Evolutionary conservation across 75 land plant genomes (phyloP).

Genomic region (Pinus tabuliformis): DNA sequence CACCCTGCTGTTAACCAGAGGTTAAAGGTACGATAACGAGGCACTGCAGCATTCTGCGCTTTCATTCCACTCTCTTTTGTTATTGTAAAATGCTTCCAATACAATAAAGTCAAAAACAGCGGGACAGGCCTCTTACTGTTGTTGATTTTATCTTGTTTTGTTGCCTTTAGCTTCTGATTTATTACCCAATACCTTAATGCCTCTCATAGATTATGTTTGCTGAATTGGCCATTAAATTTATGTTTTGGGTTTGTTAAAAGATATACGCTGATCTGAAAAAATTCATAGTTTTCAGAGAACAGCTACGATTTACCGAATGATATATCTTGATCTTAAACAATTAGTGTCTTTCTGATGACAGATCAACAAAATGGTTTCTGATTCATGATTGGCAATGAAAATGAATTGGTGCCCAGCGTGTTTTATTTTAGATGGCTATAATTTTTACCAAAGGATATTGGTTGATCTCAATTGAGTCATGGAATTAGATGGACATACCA

Average conservation of each 20-base stretch:
- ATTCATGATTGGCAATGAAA: neutral
- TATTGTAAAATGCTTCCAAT: slow-evolving; percentile 1
- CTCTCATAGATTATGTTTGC: no score
- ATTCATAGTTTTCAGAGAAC: neutral
- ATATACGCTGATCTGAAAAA: neutral
- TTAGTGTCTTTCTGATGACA: neutral
- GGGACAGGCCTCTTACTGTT: no score
- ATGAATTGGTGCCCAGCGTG: neutral
- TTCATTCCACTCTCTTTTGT: neutral
- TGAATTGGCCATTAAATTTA: neutral
- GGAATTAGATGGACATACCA: neutral
- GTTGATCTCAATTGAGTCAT: neutral
- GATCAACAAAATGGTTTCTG: neutral
- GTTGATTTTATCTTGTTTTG: no score
- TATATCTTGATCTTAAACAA: neutral
- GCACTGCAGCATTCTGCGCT: neutral
- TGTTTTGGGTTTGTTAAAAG: neutral
- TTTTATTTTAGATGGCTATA: neutral
- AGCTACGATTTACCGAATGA: neutral
- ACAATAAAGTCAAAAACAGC: no score
- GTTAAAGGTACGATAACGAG: slow-evolving; percentile 54
- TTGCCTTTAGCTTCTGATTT: no score
- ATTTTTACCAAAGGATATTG: neutral
- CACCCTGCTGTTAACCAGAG: slow-evolving; percentile 86
- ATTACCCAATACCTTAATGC: no score